Evolutionary conservation across 1,284 basidiomycete species (phyloP), one percentile per base, ranked within the genome.

Genomic region (Naganishia sp.): DNA sequence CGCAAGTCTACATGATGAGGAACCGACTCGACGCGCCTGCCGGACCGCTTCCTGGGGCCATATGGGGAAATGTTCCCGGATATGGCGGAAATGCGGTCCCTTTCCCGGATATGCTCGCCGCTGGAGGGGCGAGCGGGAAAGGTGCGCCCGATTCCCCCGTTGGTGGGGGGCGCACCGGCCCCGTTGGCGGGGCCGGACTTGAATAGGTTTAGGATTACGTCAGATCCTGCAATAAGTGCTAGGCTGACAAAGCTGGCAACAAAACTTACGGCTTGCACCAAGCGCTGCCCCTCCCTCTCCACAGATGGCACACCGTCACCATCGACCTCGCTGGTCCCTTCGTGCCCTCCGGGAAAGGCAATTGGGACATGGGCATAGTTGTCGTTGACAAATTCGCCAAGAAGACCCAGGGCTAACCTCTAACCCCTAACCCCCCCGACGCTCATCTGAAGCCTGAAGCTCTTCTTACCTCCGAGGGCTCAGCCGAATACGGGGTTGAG

Each of bases 271-370:
- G 81, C 1, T 56, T 79, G 2, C 69, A 82, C 3, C 75, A 79
- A 25, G 73, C 77, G 0, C 66, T 82, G 0, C 18, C 63, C 0
- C 68, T 82, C 1, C 80, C 81, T 0, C 52, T 36, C 0, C 36
- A 66, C 5, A 80, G 80, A 11, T 82, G 81, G 80, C 73, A 81
- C 55, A 63, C 72, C 0, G 77, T 84, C 2, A 77, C 78, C 0
- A 77, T 84, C 10, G 82, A 84, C 57, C 83, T 83, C 63, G 76
- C 84, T 0, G 81, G 82, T 3, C 81, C 80, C 0, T 67, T 84
- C 0, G 82, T 44, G 2, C 15, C 50, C 23, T 80, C 78, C 0
- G 64, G 75, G 4, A 66, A 81, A 60, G 73, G 78, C 0, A 69
- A 71, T 0, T 82, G 74, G 67, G 78, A 84, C 69, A 73, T 74